Conservation (phyloP, 2,329 filamentous ascomycete genomes). For the Trematosphaeria pertusa region DNA sequence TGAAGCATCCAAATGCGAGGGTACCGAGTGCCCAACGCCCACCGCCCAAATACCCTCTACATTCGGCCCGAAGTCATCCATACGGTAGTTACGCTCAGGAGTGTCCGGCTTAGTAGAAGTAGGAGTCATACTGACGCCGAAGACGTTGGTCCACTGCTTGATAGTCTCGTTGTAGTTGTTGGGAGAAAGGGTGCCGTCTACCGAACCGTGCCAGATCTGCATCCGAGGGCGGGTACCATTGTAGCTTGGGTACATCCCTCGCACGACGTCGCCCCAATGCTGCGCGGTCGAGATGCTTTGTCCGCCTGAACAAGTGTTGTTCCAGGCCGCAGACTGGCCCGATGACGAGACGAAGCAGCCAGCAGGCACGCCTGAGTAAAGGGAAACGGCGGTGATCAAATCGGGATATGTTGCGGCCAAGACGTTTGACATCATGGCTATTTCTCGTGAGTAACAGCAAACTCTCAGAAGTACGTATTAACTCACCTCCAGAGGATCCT, state of each 20-base stretch:
- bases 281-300: slow-evolving; percentile 53
- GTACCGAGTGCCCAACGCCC: slow-evolving; percentile 36
- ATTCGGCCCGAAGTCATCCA: slow-evolving; percentile 36
- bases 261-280: slow-evolving; percentile 58
- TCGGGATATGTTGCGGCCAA: slow-evolving; percentile 61
- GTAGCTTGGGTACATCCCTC: slow-evolving; percentile 60
- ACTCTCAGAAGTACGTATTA: not conserved
- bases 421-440: slow-evolving; percentile 51
- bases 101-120: slow-evolving; percentile 31
- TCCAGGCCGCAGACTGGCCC: slow-evolving; percentile 57
- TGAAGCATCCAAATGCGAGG: slow-evolving; percentile 28
- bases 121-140: slow-evolving; percentile 31
- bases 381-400: slow-evolving; percentile 58
- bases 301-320: slow-evolving; percentile 59
- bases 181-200: slow-evolving; percentile 58
- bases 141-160: slow-evolving; percentile 45
- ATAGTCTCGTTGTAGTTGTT: slow-evolving; percentile 64
- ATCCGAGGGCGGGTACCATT: slow-evolving; percentile 60
- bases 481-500: slow-evolving; percentile 53
- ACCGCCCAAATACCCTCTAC: slow-evolving; percentile 37
- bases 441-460: not conserved
- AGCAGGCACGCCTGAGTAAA: slow-evolving; percentile 62
- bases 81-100: slow-evolving; percentile 37
- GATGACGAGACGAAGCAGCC: slow-evolving; percentile 60
- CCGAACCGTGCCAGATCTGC: slow-evolving; percentile 65